Base-by-base conservation (phyloP, 2,329 filamentous ascomycete genomes). In the Phialophora expanda region DNA sequence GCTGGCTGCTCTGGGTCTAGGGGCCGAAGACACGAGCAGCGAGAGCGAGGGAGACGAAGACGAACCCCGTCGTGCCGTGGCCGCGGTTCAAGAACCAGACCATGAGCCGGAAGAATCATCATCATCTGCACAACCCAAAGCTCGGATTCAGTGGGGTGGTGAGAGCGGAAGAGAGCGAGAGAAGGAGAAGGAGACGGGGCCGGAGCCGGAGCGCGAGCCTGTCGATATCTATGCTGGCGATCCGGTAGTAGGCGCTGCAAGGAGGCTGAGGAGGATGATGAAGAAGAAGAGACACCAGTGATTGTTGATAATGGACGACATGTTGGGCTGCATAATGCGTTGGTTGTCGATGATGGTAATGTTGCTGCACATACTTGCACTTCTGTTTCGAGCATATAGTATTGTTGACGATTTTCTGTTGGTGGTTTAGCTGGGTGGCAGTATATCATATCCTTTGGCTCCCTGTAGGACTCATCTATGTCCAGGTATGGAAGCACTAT, bases 1-100 rank as follows among this genome's bases (percentile, higher is more conserved):
- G 72, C 75, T 82, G 7, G 80, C 79, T 28, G 80, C 79, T 1
- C 69, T 82, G 11, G 79, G 80, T 51, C 26, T 70, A 56, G 66
- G 72, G 26, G 72, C 66, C 30, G 66, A 67, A 14, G 71, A 72
- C 26, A 65, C 68, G 17, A 72, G 73, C 64, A 74, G 72, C 46
- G 73, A 75, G 34, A 74, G 75, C 41, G 72, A 76, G 30, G 63
- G 67, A 20, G 68, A 71, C n/a, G 62, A 68, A 48, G 50, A 62
- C 20, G 64, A 66, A 44, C 63, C 65, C 30, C 65, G 71, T 58
- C 59, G 67, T 66, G 59, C 64, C 65, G 51, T 62, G 54, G 58
- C 56, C 61, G 70, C 61, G 58, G 66, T 57, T 62, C 70, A 22
- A 67, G 69, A 70, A 70, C 69, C 69, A 14, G 56, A 68, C 6